Percentiles rank a stretch among this genome's conserved stretches.
Evolutionary conservation across 257 asterid genomes (phyloP).

Genomic region (Paraleonurus japonicus): DNA sequence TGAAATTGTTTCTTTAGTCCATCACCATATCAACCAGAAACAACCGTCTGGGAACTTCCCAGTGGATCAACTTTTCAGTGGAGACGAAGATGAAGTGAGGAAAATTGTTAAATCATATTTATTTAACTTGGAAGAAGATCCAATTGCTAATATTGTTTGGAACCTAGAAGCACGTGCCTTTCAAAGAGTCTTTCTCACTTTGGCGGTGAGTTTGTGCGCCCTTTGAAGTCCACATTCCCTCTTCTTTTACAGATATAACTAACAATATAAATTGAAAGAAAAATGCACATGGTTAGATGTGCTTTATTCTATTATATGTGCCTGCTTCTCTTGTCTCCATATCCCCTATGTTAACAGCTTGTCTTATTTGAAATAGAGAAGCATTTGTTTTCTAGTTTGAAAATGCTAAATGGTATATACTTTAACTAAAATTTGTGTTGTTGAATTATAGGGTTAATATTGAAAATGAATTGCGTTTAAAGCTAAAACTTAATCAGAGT

Average conservation of each 20-base stretch:
- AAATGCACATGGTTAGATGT: conserved; percentile 10
- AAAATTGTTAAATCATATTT: conserved; percentile 30
- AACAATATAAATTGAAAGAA: conserved; percentile 6
- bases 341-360: background rate
- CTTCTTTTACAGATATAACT: conserved; percentile 11
- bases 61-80: conserved; percentile 32
- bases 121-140: conserved; percentile 63
- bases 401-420: background rate
- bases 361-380: conserved; percentile 21
- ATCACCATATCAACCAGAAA: conserved; percentile 49
- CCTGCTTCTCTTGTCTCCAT: background rate
- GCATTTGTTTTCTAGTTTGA: conserved; percentile 3
- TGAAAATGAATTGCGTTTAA: background rate
- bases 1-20: conserved; percentile 73
- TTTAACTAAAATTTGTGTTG: background rate
- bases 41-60: conserved; percentile 37
- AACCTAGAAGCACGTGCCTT: conserved; percentile 63
- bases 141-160: conserved; percentile 70
- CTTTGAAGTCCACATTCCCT: background rate
- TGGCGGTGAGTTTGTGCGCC: conserved; percentile 69
- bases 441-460: background rate
- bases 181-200: conserved; percentile 56
- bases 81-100: conserved; percentile 36
- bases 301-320: conserved; percentile 22
- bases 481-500: background rate